Conservation (phyloP, 768 basidiomycete species). For the Boletus tylopilopsis region DNA sequence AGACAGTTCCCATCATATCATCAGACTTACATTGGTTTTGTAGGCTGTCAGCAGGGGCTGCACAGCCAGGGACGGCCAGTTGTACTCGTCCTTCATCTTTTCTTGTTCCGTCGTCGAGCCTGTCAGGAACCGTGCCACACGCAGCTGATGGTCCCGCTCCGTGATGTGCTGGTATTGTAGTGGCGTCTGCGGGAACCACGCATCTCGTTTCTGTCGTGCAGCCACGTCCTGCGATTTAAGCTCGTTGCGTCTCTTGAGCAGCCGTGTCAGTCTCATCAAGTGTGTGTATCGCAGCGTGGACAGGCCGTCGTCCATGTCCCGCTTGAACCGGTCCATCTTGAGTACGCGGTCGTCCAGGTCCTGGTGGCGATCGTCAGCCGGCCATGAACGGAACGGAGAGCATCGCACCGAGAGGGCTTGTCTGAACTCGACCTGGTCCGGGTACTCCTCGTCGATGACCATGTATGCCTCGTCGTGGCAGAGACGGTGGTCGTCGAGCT, state of each 20-base stretch:
- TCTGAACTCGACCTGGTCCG: slow-evolving; percentile 25
- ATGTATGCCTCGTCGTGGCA: slow-evolving; percentile 25
- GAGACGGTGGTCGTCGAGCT: slow-evolving; percentile 28
- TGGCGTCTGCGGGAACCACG: slow-evolving; percentile 31
- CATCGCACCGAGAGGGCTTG: slow-evolving; percentile 20
- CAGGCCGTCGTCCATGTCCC: slow-evolving; percentile 29
- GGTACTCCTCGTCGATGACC: slow-evolving; percentile 25
- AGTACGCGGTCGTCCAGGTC: slow-evolving; percentile 15
- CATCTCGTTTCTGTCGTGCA: slow-evolving; percentile 27
- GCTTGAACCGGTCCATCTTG: slow-evolving; percentile 18
- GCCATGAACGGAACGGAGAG: not conserved
- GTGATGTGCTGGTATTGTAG: slow-evolving; percentile 29
- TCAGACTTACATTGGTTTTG: slow-evolving; percentile 38
- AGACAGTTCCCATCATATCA: not conserved
- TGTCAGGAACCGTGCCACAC: slow-evolving; percentile 46
- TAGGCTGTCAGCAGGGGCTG: slow-evolving; percentile 40
- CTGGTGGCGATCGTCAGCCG: slow-evolving; percentile 7
- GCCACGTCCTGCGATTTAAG: slow-evolving; percentile 20
- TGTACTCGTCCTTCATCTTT: slow-evolving; percentile 43
- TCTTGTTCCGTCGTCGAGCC: slow-evolving; percentile 34
- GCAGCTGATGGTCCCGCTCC: slow-evolving; percentile 43
- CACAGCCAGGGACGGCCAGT: slow-evolving; percentile 51
- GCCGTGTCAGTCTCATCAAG: slow-evolving; percentile 20
- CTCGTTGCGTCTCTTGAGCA: slow-evolving; percentile 7
- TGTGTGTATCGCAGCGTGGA: slow-evolving; percentile 30